These are phyloP conservation scores for Bipolaris sorokiniana DNA, from an alignment of 2,329 filamentous ascomycete genomes.

Conservation along the genomic window DNA sequence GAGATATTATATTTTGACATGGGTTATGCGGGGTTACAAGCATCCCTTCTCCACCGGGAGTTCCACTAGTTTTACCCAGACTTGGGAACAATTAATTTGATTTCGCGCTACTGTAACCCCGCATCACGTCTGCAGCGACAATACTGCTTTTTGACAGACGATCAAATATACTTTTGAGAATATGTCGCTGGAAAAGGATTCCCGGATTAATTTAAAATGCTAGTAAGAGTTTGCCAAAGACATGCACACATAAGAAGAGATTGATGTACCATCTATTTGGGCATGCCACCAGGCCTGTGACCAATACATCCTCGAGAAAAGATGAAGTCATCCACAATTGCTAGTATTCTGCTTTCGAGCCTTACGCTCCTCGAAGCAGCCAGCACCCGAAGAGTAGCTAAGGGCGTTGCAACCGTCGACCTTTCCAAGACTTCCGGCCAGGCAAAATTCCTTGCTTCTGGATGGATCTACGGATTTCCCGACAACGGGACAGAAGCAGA, in stretches of 20 bases:
- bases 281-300: neutral
- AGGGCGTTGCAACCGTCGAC: constrained; percentile 16
- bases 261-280: neutral
- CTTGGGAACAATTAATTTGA: neutral
- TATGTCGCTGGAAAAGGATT: neutral
- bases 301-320: neutral
- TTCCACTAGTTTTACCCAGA: neutral
- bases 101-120: neutral
- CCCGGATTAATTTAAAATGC: neutral
- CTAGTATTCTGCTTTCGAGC: neutral
- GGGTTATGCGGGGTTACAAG: neutral
- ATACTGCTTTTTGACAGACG: neutral
- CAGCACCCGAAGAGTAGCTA: neutral
- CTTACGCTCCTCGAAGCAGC: neutral
- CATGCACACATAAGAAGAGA: neutral
- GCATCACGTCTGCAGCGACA: neutral
- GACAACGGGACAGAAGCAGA: constrained; percentile 44
- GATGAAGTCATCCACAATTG: neutral
- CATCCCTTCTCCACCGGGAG: neutral
- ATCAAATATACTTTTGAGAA: neutral
- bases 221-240: neutral
- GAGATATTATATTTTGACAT: neutral
- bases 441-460: constrained; percentile 49
- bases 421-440: constrained; percentile 29
- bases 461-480: constrained; percentile 54